Evolutionary conservation across 1,284 basidiomycete genomes (phyloP), one percentile per base, ranked within the genome.

Genomic region (Earliella scabrosa): DNA sequence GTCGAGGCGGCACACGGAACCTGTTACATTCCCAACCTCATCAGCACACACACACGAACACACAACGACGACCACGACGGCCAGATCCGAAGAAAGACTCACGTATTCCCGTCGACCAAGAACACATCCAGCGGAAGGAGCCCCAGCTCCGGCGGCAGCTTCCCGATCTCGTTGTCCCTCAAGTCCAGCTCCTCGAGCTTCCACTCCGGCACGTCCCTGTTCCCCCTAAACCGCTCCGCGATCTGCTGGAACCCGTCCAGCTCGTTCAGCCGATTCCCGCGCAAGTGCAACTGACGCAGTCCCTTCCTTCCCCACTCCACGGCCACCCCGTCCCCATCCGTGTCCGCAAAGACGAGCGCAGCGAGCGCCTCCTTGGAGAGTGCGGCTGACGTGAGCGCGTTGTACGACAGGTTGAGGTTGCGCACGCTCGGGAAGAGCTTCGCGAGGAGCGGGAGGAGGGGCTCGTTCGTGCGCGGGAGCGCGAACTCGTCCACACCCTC

Each of bases 91-190:
- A 50, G 26, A 18, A 45, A n/a, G 6, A 82, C 89, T 75, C 69
- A 92, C 89, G 79, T 73, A 71, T 93, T 93, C n/a, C 90, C 90
- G 66, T 93, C 91, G 32, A 93, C 91, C 63, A 91, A 71, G 54
- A 93, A 84, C 11, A 90, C 85, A 50, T 92, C 90, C 63, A 93
- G 70, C 21, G 90, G 86, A 45, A 93, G 66, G 58, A 91, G 66
- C 13, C 91, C 91, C 50, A 92, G 68, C 66, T 87, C 84, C 4
- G 87, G 72, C 0, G 83, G 85, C 32, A 93, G 70, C 70, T 80
- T 85, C 9, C 78, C 77, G 50, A 93, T 82, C 65, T 89, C 87
- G 60, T 93, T 93, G 65, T 93, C 89, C 58, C 90, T 73, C 63
- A 92, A 60, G 71, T 93, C 91, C 38, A 93, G 70, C 68, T 93